phyloP scores from a whole-genome alignment of 805 yeast species.

The Cyberlindnera xishuangbannaensis region DNA sequence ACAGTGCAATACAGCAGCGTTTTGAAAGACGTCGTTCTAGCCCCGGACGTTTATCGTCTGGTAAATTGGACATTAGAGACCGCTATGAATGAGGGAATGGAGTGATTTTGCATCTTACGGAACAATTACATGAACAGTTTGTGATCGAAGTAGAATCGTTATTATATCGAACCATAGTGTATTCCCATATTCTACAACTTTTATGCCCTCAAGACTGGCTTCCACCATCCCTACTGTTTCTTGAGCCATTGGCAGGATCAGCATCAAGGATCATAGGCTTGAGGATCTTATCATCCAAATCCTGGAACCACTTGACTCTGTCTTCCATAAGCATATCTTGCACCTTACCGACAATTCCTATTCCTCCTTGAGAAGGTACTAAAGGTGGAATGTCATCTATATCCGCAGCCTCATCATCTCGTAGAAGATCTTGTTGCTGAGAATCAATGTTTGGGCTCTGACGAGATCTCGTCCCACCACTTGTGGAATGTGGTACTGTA shows the following conservation, averaged over 20 bases:
- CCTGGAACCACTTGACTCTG: conserved; percentile 86
- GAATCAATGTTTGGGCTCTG: conserved; percentile 19
- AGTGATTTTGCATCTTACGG: no score
- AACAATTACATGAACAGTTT: no score
- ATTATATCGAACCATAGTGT: no score
- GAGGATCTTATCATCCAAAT: conserved; percentile 87
- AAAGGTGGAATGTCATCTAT: conserved; percentile 25
- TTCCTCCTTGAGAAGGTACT: conserved; percentile 11
- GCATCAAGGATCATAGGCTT: conserved; percentile 84
- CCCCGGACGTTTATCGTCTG: conserved; percentile 57
- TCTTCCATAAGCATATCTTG: conserved; percentile 48
- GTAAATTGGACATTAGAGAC: conserved; percentile 71
- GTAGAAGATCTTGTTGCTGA: conserved; percentile 19
- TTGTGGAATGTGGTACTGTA: no score
- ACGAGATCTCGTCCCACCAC: conserved; percentile 12
- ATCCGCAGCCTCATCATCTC: conserved; percentile 20
- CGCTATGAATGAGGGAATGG: conserved; percentile 47
- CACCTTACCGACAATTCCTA: conserved; percentile 20
- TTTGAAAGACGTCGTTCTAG: conserved; percentile 57
- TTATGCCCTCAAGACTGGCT: no score
- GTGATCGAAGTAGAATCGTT: no score
- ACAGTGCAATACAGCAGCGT: conserved; percentile 58
- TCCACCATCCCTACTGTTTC: conserved; percentile 15
- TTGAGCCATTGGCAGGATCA: conserved; percentile 16
- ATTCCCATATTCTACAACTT: no score